These are phyloP conservation scores for Medicago arabica DNA, from an alignment of 306 rosid genomes.

Conservation along the genomic window DNA sequence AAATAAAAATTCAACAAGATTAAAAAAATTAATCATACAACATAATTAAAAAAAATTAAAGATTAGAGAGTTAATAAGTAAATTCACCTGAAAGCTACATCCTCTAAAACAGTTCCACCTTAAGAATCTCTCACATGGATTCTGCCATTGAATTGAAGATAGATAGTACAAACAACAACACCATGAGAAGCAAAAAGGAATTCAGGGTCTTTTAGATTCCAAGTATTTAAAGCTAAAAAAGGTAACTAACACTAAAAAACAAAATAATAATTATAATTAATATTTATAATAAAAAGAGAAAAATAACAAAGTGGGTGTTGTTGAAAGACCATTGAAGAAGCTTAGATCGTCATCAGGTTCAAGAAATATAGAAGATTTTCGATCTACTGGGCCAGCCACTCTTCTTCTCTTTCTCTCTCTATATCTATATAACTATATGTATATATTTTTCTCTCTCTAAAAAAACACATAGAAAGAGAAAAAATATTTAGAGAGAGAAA, in stretches of 20 bases:
- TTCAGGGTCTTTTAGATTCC: slow-evolving; percentile 39
- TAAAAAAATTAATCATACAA: slow-evolving; percentile 24
- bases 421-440: slow-evolving; percentile 32
- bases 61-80: slow-evolving; percentile 38
- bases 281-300: background rate
- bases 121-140: slow-evolving; percentile 58
- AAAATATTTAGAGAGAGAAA: slow-evolving; percentile 45
- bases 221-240: slow-evolving; percentile 47
- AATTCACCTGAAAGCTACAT: slow-evolving; percentile 90
- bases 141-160: slow-evolving; percentile 61
- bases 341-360: slow-evolving; percentile 77
- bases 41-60: slow-evolving; percentile 43
- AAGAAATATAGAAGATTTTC: slow-evolving; percentile 68
- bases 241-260: slow-evolving; percentile 43
- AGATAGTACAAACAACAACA: slow-evolving; percentile 37
- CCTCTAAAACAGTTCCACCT: slow-evolving; percentile 48
- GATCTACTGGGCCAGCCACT: slow-evolving; percentile 95
- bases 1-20: slow-evolving; percentile 39
- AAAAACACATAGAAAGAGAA: slow-evolving; percentile 41
- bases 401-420: slow-evolving; percentile 51
- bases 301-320: slow-evolving; percentile 57
- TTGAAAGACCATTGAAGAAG: slow-evolving; percentile 70
- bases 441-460: slow-evolving; percentile 31
- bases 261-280: slow-evolving; percentile 47
- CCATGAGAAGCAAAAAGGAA: slow-evolving; percentile 44